Percentiles rank a stretch among this genome's conserved stretches.
These are phyloP conservation scores for Salix udensis DNA, from an alignment of 345 rosid species.

Conservation along the genomic window DNA sequence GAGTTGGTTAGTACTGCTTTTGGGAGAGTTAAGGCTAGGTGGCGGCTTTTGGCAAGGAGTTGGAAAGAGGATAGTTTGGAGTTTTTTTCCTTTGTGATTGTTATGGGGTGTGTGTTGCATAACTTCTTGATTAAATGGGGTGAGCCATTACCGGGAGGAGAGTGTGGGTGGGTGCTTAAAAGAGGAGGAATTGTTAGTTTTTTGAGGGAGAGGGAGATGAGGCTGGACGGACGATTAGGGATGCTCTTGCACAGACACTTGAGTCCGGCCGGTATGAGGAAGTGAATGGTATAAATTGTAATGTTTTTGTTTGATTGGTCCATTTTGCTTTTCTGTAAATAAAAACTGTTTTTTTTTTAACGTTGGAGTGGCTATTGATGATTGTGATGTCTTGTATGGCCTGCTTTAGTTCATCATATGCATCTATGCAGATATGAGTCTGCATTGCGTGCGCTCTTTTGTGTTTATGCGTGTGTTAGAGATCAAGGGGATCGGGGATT, in stretches of 20 bases:
- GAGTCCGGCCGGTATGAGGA: conserved; percentile 39
- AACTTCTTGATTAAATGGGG: conserved; percentile 55
- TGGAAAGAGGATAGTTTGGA: conserved; percentile 62
- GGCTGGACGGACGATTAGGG: conserved; percentile 45
- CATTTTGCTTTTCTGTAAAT: neutral
- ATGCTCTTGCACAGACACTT: conserved; percentile 59
- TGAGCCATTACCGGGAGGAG: conserved; percentile 40
- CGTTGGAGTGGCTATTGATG: no score
- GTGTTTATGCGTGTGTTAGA: no score
- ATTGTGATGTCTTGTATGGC: no score
- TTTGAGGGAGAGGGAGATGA: conserved; percentile 42
- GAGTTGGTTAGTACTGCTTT: conserved; percentile 41
- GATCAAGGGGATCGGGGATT: no score
- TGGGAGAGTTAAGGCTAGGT: conserved; percentile 45
- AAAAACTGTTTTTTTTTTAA: neutral
- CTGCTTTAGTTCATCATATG: no score
- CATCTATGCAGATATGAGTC: no score
- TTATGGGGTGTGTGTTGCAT: conserved; percentile 63
- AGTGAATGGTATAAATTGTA: conserved; percentile 13
- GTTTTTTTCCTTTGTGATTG: conserved; percentile 57
- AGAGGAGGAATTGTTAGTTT: conserved; percentile 34
- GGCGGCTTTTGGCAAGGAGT: conserved; percentile 56
- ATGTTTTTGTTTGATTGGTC: neutral
- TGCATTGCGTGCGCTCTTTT: no score
- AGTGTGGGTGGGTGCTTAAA: conserved; percentile 16